Evolutionary conservation across 805 yeast species (phyloP).

Genomic region (Kodamaea jinghongensis): DNA sequence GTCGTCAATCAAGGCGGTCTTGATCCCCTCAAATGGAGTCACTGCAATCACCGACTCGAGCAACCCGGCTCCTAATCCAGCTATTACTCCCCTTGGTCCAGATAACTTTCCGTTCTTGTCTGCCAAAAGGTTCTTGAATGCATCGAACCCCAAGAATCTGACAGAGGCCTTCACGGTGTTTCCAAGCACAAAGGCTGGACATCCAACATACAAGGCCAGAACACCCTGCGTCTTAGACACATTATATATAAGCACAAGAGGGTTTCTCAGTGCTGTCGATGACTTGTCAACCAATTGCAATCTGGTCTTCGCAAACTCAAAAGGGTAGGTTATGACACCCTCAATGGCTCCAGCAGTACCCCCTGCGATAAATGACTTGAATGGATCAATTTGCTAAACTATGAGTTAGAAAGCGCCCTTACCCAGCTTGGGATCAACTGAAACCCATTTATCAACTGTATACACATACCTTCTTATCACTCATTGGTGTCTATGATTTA

Average conservation of each 20-base stretch:
- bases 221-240: constrained; percentile 78
- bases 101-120: constrained; percentile 86
- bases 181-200: constrained; percentile 95
- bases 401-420: too few species aligned
- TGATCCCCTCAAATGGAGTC: constrained; percentile 95
- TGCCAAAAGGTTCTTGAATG: constrained; percentile 69
- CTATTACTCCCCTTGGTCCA: constrained; percentile 88
- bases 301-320: constrained; percentile 94
- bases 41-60: constrained; percentile 90
- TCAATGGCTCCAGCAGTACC: constrained; percentile 97
- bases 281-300: constrained; percentile 74
- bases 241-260: constrained; percentile 72
- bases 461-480: constrained; percentile 15
- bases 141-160: constrained; percentile 88
- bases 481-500: not conserved
- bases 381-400: constrained; percentile 56
- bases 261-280: constrained; percentile 71
- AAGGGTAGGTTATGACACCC: constrained; percentile 89
- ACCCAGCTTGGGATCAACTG: too few species aligned
- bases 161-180: constrained; percentile 97
- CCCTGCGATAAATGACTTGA: constrained; percentile 87
- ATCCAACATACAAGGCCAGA: constrained; percentile 81
- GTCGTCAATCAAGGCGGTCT: constrained; percentile 94
- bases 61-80: constrained; percentile 97
- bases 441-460: too few species aligned